A percentile compares a stretch with the other conserved stretches of the same genome.
These are phyloP conservation scores for Sporothrix pseudoabietina DNA, from an alignment of 2,329 filamentous ascomycete species.

Conservation along the genomic window DNA sequence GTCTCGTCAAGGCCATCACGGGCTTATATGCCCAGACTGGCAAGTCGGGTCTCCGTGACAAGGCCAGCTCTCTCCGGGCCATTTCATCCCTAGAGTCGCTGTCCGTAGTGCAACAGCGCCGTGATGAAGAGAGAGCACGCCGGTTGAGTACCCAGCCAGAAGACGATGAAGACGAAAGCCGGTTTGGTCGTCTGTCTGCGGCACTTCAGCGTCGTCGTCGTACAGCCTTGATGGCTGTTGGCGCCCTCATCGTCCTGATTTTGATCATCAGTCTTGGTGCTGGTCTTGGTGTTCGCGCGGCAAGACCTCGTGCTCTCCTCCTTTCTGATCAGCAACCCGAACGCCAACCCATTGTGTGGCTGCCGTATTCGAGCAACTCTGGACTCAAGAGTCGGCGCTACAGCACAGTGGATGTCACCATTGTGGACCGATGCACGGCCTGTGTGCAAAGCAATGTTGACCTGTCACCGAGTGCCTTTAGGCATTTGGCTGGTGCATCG, in stretches of 20 bases:
- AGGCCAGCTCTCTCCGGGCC: background rate
- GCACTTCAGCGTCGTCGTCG: background rate
- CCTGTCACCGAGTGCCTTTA: conserved; percentile 51
- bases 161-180: background rate
- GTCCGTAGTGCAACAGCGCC: background rate
- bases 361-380: conserved; percentile 61
- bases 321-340: conserved; percentile 26
- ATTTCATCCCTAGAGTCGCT: conserved; percentile 10
- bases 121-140: background rate
- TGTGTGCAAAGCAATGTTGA: conserved; percentile 54
- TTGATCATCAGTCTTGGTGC: background rate
- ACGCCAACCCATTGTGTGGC: conserved; percentile 49
- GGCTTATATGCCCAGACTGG: background rate
- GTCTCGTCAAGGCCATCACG: background rate
- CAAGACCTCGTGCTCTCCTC: background rate
- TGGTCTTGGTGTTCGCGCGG: conserved; percentile 5
- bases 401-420: conserved; percentile 55
- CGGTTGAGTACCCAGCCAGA: background rate
- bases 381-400: conserved; percentile 41
- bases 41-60: background rate
- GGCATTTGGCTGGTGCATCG: conserved; percentile 48
- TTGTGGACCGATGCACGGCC: conserved; percentile 67
- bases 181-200: background rate
- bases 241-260: background rate
- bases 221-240: background rate